Base-by-base conservation (phyloP, 345 rosid species). In the Sonneratia caseolaris region DNA sequence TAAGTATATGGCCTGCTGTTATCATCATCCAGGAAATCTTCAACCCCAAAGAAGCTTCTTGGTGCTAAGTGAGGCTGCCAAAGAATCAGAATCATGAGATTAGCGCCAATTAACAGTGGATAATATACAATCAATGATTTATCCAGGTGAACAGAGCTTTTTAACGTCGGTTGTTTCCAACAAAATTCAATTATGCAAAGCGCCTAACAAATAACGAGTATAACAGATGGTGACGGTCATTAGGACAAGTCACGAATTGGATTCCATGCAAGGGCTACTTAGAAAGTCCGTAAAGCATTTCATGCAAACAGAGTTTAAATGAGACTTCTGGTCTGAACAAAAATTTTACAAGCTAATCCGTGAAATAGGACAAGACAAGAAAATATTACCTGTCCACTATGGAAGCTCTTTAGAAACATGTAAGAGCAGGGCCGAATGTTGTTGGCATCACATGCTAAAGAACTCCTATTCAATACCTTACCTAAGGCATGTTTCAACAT, bases 31-130 rank as follows among this genome's bases (percentile, higher is more conserved):
- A 95, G 71, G 70, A 86, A 95, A 82, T 95, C 97, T 84, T 95
- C 99, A 22, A 95, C 97, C 19, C 99, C 97, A 43, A 89, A 95
- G 73, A 95, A 95, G 81, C 97, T 95, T 83, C 99, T 90, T 21
- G 92, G 96, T 40, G 92, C 84, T 74, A 53, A 75, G 32, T 35
- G 75, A 70, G 83, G 76, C 97, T 90, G 85, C 53, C 48, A 68
- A 45, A 7, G 15, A 68, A 68, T 24, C 24, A 38, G 4, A 18
- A 22, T 45, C 43, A 4, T 64, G 15, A 15, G 14, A 16, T 48
- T 48, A 48, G 18, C 18, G 16, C 0, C 53, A 48, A 15, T 15
- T 1, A 3, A 16, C 53, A 12, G 18, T 48, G 53, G 12, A 35
- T 35, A 32, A 8, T 64, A 64, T 5, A 37, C 37, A 64, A 64